Percentiles rank a stretch among this genome's conserved stretches.
Conservation (phyloP, 306 rosid genomes). For the Cajanus cajan region DNA sequence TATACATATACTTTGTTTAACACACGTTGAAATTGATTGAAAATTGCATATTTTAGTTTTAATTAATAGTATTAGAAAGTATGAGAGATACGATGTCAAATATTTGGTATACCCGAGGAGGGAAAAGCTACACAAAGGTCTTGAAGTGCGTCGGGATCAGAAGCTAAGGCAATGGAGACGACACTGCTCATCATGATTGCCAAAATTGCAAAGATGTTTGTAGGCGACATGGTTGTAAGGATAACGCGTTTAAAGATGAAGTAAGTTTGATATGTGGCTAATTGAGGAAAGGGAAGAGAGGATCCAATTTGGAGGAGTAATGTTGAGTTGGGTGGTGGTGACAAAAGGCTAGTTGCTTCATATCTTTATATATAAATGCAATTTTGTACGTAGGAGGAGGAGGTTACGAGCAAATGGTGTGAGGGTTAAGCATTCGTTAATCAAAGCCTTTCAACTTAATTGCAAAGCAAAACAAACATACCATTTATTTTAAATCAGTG, state of each 20-base stretch:
- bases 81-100: no score
- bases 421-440: not conserved
- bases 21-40: no score
- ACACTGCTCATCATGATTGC: not conserved
- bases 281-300: not conserved
- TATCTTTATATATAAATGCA: not conserved
- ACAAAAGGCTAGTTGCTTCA: not conserved
- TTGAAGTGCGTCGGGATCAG: not conserved
- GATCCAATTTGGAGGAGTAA: not conserved
- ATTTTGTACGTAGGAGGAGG: not conserved
- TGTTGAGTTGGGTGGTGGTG: not conserved
- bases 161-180: not conserved
- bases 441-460: not conserved
- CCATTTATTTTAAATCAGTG: no score
- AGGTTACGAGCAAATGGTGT: not conserved
- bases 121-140: no score
- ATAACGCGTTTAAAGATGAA: not conserved
- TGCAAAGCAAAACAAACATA: no score
- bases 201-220: not conserved
- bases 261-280: not conserved
- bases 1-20: no score
- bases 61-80: no score
- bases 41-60: no score
- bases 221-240: not conserved
- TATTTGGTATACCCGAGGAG: no score